Conservation (phyloP, 768 basidiomycete genomes). For the Rhizopogon salebrosus region DNA sequence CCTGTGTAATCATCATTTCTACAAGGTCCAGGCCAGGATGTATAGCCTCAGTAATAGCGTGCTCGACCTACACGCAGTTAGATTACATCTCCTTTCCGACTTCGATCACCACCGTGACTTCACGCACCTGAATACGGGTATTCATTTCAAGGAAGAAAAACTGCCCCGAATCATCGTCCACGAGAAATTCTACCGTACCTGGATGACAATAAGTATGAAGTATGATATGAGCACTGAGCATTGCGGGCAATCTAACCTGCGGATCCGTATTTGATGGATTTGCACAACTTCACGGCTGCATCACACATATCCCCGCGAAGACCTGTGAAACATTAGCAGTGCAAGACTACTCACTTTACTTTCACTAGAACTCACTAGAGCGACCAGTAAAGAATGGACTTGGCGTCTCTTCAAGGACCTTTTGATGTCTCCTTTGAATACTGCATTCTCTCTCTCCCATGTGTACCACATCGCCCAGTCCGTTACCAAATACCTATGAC, state of each 20-base stretch:
- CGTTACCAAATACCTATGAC: constrained; percentile 61
- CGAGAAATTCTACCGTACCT: constrained; percentile 68
- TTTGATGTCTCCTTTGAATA: constrained; percentile 65
- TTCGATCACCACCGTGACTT: neutral
- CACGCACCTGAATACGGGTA: constrained; percentile 50
- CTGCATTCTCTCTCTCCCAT: constrained; percentile 71
- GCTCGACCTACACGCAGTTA: constrained; percentile 46
- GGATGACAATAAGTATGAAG: neutral
- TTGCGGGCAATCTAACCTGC: constrained; percentile 36
- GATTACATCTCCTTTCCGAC: neutral
- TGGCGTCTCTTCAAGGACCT: constrained; percentile 66
- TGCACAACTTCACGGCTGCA: constrained; percentile 48
- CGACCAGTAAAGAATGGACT: constrained; percentile 49
- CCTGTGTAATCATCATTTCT: constrained; percentile 60
- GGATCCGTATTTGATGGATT: constrained; percentile 49
- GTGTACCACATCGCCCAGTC: constrained; percentile 49
- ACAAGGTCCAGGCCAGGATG: constrained; percentile 57
- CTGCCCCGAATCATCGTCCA: constrained; percentile 43
- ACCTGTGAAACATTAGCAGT: constrained; percentile 22
- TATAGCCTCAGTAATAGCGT: constrained; percentile 55
- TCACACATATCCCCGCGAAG: constrained; percentile 42
- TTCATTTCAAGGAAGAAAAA: constrained; percentile 77
- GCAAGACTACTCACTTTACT: neutral
- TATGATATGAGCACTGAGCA: neutral
- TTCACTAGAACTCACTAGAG: constrained; percentile 32